A percentile compares a stretch with the other conserved stretches of the same genome.
Evolutionary conservation across 805 yeast species (phyloP).

Genomic region (Kuraishia hungarica): DNA sequence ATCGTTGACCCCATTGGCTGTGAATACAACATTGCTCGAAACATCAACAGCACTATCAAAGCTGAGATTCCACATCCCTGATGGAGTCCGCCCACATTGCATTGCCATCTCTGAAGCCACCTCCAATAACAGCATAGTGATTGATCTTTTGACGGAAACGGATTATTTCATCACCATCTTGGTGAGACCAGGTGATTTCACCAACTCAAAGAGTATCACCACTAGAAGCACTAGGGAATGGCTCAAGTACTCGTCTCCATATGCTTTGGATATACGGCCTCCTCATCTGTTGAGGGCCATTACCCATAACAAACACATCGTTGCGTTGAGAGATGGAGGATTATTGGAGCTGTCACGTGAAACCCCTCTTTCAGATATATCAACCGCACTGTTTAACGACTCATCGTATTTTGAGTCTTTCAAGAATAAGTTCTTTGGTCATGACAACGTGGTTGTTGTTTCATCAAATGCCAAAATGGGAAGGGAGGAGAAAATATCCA

Average conservation of each 20-base stretch:
- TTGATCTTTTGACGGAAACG: slow-evolving; percentile 45
- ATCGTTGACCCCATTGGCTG: slow-evolving; percentile 29
- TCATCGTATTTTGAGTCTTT: slow-evolving; percentile 30
- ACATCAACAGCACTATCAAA: slow-evolving; percentile 19
- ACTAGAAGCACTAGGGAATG: slow-evolving; percentile 34
- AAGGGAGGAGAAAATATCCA: background rate
- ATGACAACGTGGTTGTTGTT: slow-evolving; percentile 6
- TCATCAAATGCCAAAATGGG: background rate
- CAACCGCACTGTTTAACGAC: slow-evolving; percentile 41
- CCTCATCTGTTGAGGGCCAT: slow-evolving; percentile 48
- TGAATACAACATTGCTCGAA: slow-evolving; percentile 24
- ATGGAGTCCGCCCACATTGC: slow-evolving; percentile 25
- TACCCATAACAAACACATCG: slow-evolving; percentile 35
- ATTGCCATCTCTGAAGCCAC: slow-evolving; percentile 24
- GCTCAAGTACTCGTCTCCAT: slow-evolving; percentile 65
- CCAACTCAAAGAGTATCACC: background rate
- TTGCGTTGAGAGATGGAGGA: slow-evolving; percentile 73
- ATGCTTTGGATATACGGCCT: slow-evolving; percentile 46
- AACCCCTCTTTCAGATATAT: slow-evolving; percentile 9
- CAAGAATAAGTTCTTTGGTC: slow-evolving; percentile 17
- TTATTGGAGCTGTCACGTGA: slow-evolving; percentile 43
- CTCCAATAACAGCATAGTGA: slow-evolving; percentile 23
- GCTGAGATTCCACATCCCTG: slow-evolving; percentile 31
- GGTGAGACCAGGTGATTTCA: slow-evolving; percentile 35
- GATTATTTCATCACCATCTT: slow-evolving; percentile 44